These are phyloP conservation scores for Fusarium sp. DNA, from an alignment of 2,329 filamentous ascomycete genomes.

Conservation along the genomic window DNA sequence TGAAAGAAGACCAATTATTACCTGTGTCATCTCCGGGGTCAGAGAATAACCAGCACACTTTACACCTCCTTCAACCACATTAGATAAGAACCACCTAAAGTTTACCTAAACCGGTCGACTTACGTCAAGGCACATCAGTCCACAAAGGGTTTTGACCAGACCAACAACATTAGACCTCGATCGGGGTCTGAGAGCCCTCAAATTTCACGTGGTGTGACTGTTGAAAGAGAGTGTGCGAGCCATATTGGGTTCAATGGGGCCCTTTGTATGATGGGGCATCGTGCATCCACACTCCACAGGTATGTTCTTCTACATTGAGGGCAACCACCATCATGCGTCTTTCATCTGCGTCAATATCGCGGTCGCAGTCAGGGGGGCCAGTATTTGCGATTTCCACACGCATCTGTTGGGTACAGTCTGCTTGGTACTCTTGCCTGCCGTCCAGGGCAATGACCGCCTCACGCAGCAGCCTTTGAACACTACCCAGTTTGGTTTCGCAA, in stretches of 20 bases:
- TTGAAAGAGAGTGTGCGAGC: constrained; percentile 30
- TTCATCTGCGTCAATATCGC: constrained; percentile 24
- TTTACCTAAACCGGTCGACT: too few species aligned
- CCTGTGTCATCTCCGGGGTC: constrained; percentile 15
- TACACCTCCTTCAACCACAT: too few species aligned
- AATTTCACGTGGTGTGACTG: constrained; percentile 38
- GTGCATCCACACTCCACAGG: constrained; percentile 43
- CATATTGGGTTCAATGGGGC: constrained; percentile 42
- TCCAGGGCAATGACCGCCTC: constrained; percentile 10
- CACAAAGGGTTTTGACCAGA: constrained; percentile 41
- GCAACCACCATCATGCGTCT: constrained; percentile 43
- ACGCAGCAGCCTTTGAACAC: constrained; percentile 18
- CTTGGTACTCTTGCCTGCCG: constrained; percentile 9
- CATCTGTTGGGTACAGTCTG: constrained; percentile 1
- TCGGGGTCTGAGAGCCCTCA: constrained; percentile 32
- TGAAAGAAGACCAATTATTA: constrained; percentile 9
- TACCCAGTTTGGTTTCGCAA: constrained; percentile 13
- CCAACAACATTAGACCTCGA: constrained; percentile 42
- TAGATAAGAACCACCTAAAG: too few species aligned
- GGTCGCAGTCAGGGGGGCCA: constrained; percentile 12
- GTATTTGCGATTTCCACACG: constrained; percentile 15
- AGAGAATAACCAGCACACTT: too few species aligned
- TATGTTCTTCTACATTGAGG: constrained; percentile 45
- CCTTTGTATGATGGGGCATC: constrained; percentile 43
- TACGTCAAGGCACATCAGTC: constrained; percentile 51